Percentiles rank a stretch among this genome's conserved stretches.
phyloP scores from a whole-genome alignment of 2,329 filamentous ascomycete species.

The Xylaria sp. region DNA sequence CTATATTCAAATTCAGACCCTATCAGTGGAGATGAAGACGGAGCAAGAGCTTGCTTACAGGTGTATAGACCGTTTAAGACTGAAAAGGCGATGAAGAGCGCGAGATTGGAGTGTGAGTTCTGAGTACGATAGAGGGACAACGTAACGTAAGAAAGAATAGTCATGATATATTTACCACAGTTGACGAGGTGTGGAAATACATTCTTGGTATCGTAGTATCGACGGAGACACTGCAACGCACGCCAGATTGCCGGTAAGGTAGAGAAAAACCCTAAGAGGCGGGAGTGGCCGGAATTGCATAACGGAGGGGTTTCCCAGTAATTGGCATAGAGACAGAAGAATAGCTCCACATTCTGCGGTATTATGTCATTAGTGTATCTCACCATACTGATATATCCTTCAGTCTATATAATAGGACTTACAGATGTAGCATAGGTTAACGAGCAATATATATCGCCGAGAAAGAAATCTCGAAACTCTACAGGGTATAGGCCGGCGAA shows the following conservation, averaged over 20 bases:
- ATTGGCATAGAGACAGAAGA: conserved; percentile 91
- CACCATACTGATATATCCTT: neutral
- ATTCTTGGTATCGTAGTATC: conserved; percentile 85
- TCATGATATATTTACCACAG: conserved; percentile 87
- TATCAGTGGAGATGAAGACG: neutral
- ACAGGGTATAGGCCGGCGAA: conserved; percentile 89
- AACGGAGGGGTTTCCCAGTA: conserved; percentile 73
- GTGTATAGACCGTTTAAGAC: conserved; percentile 83
- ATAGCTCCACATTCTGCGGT: conserved; percentile 80
- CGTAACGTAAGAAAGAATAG: conserved; percentile 77
- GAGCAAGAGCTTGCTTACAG: conserved; percentile 56
- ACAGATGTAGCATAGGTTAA: conserved; percentile 88
- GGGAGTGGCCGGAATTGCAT: conserved; percentile 87
- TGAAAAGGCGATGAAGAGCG: conserved; percentile 80
- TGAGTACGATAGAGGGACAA: conserved; percentile 85
- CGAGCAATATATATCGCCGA: conserved; percentile 97
- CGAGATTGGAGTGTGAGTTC: conserved; percentile 60
- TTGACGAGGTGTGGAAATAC: conserved; percentile 93
- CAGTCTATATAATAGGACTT: conserved; percentile 47
- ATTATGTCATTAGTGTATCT: neutral
- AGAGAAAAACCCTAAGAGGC: conserved; percentile 83
- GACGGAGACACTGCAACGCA: conserved; percentile 85
- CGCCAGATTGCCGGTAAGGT: conserved; percentile 89
- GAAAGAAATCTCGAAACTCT: conserved; percentile 96
- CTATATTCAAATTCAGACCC: conserved; percentile 43